phyloP scores from a whole-genome alignment of 139 green algal species.

The Eudorina sp. region DNA sequence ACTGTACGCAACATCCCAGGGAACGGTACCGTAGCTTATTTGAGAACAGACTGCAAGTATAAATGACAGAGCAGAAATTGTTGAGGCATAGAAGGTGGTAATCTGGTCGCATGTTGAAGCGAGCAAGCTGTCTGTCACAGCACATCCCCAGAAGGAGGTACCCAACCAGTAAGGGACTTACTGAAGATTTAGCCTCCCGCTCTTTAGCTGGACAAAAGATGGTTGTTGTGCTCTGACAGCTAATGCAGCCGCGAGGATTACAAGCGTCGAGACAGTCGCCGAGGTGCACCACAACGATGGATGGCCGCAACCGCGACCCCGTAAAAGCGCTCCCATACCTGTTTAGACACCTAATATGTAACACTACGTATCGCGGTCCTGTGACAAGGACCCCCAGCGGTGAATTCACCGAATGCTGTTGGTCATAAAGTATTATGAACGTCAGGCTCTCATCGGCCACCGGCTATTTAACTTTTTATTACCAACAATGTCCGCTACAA shows the following conservation, averaged over 20 bases:
- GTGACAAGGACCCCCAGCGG: not conserved
- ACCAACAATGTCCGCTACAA: too few relatives aligned
- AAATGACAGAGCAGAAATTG: too few relatives aligned
- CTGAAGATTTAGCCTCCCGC: not conserved
- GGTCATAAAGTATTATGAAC: not conserved
- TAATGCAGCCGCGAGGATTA: not conserved
- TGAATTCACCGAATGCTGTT: not conserved
- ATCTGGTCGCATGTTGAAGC: too few relatives aligned
- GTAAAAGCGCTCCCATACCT: not conserved
- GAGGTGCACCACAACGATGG: not conserved
- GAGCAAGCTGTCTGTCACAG: too few relatives aligned
- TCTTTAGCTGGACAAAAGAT: not conserved
- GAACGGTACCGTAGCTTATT: too few relatives aligned
- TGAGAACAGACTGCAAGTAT: too few relatives aligned
- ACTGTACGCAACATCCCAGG: too few relatives aligned
- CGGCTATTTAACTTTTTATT: too few relatives aligned
- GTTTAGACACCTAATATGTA: not conserved
- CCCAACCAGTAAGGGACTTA: slow-evolving; percentile 13
- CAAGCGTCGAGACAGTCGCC: not conserved
- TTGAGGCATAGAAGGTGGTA: too few relatives aligned
- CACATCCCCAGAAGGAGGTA: too few relatives aligned
- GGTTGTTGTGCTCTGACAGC: not conserved
- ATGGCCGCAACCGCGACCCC: slow-evolving; percentile 5
- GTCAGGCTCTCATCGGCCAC: too few relatives aligned
- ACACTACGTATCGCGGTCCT: not conserved